Base-by-base conservation (phyloP, 139 green algal genomes). In the Spirogloea muscicola region DNA sequence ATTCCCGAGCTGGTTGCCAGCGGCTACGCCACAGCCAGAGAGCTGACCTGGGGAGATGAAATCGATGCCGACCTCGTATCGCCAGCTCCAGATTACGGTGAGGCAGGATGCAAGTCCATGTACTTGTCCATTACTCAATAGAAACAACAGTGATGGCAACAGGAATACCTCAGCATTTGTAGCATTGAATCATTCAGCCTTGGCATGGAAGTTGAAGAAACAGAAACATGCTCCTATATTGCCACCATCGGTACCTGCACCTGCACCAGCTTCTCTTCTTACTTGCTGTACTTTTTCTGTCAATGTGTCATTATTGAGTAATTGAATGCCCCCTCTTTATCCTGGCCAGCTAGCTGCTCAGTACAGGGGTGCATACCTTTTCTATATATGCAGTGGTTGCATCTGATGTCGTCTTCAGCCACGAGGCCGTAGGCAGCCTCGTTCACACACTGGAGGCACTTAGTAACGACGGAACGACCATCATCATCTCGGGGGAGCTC, bases 401-500 rank as follows among this genome's bases (percentile, higher is more conserved):
- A 36, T 72, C 63, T 38, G 63, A 72, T 36, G 63, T 72, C 27
- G 63, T 72, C 7, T 72, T 44, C 39, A 33, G 10, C 27, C 39
- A 72, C 3, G 27, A 72, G 39, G 39, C 39, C 36, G 6, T 72
- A 10, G 27, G 5, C 49, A 18, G 3, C 39, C 63, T 72, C 39
- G 4, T 72, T 7, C 7, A 6, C 4, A 62, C 29, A 3, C 63
- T 72, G 42, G 18, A 48, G 3, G 39, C 4, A 3, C 63, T 72
- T 3, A 58, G 63, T 9, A 57, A 25, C 4, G 18, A 18, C 4
- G 25, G 36, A 3, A 72, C 63, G 6, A 62, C 39, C 4, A 61
- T 62, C 7, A 5, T 72, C 49, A 27, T 72, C 9, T 38, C 63
- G 16, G 63, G 21, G 27, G 63, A 72, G 63, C 63, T 72, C 61